Evolutionary conservation across 306 rosid genomes (phyloP).

Genomic region (Casuarina glauca): DNA sequence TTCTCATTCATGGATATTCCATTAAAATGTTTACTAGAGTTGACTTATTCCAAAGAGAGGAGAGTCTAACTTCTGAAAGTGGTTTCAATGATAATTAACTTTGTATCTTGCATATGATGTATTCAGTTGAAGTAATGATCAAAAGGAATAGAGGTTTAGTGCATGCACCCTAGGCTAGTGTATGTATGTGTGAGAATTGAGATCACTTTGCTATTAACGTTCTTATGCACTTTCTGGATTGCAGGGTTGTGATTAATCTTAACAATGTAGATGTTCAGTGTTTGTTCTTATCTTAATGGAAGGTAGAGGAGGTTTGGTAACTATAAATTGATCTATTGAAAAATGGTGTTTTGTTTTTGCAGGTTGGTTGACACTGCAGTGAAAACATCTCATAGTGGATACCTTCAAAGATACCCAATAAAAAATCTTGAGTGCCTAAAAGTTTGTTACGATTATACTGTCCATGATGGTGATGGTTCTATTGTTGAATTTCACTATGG

Average conservation of each 20-base stretch:
- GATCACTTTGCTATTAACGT: not conserved
- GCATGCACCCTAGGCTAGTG: not conserved
- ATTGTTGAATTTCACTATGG: slow-evolving; percentile 84
- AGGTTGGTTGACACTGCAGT: slow-evolving; percentile 98
- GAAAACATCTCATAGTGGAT: slow-evolving; percentile 98
- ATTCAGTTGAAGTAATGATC: not conserved
- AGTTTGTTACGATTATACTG: slow-evolving; percentile 84
- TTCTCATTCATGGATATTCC: not conserved
- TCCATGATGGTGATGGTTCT: slow-evolving; percentile 94
- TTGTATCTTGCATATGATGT: not conserved
- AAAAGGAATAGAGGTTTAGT: not conserved
- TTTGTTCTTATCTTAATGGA: not conserved
- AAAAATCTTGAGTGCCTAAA: slow-evolving; percentile 87
- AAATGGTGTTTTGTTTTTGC: not conserved
- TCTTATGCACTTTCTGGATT: not conserved
- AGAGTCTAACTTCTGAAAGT: not conserved
- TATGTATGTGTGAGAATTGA: not conserved
- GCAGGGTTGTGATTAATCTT: not conserved
- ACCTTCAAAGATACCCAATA: slow-evolving; percentile 89
- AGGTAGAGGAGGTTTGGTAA: slow-evolving; percentile 13
- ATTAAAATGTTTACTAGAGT: not conserved
- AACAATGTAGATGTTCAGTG: not conserved
- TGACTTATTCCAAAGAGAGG: not conserved
- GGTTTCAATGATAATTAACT: not conserved
- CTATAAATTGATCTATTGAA: slow-evolving; percentile 20